phyloP scores from a whole-genome alignment of 176 grass and related monocot genomes.

The Zea luxurians region DNA sequence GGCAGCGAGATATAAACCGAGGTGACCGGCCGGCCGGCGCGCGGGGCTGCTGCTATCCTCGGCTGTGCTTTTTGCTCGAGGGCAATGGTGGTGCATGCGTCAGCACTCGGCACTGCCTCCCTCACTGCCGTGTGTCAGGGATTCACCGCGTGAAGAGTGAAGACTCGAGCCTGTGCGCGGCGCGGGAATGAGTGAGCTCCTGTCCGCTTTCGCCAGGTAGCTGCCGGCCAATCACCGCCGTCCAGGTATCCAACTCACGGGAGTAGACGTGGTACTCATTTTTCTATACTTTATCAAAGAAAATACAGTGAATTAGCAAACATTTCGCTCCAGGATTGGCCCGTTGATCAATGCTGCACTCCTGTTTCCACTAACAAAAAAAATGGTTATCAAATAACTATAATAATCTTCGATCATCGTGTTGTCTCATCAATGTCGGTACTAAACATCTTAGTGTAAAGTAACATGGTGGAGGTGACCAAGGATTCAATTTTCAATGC shows the following conservation, averaged over 20 bases:
- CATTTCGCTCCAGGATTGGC: too few relatives aligned
- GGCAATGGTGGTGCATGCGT: neutral
- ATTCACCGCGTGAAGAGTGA: conserved; percentile 36
- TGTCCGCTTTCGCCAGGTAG: conserved; percentile 27
- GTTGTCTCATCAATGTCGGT: too few relatives aligned
- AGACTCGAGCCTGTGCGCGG: neutral
- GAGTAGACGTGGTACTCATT: too few relatives aligned
- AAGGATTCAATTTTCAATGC: too few relatives aligned
- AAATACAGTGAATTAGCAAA: too few relatives aligned
- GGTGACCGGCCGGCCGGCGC: neutral
- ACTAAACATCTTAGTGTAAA: too few relatives aligned
- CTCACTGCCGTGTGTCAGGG: conserved; percentile 9
- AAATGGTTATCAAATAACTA: too few relatives aligned
- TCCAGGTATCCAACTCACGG: neutral
- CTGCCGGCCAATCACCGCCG: conserved; percentile 30
- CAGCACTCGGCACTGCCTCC: neutral
- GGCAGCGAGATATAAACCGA: neutral
- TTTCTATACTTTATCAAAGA: too few relatives aligned
- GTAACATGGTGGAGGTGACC: too few relatives aligned
- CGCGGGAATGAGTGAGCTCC: neutral
- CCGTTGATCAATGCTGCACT: too few relatives aligned
- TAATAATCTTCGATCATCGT: too few relatives aligned
- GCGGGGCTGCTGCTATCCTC: neutral
- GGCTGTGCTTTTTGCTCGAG: neutral
- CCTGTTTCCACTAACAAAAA: too few relatives aligned